Evolutionary conservation across 495 filamentous ascomycete species (phyloP).

Genomic region (Filosporella fistucella): DNA sequence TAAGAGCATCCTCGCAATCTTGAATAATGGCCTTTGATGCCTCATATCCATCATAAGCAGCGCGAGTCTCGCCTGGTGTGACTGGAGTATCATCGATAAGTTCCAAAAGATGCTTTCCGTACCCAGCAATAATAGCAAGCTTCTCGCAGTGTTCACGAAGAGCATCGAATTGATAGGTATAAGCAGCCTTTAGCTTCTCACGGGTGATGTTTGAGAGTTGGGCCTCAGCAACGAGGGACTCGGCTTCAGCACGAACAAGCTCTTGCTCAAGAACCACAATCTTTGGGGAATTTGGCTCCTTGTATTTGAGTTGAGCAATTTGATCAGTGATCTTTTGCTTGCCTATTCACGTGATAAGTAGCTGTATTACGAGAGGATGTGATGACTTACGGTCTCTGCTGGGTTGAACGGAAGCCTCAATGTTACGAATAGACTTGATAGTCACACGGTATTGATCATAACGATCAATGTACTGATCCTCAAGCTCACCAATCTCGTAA

Average conservation of each 20-base stretch:
- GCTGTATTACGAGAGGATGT: not conserved
- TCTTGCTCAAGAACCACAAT: constrained; percentile 98
- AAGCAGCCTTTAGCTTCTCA: constrained; percentile 97
- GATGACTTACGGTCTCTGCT: constrained; percentile 84
- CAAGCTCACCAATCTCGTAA: constrained; percentile 97
- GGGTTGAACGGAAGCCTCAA: constrained; percentile 96
- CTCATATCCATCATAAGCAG: constrained; percentile 97
- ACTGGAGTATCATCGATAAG: constrained; percentile 95
- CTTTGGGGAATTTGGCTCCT: constrained; percentile 95
- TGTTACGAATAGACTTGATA: constrained; percentile 98
- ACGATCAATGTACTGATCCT: constrained; percentile 95
- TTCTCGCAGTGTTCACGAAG: constrained; percentile 98
- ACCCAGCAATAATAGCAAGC: constrained; percentile 94
- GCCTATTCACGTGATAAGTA: constrained; percentile 43
- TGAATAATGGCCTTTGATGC: constrained; percentile 99
- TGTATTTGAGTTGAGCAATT: constrained; percentile 98
- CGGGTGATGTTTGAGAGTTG: constrained; percentile 98
- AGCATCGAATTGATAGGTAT: constrained; percentile 97
- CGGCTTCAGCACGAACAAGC: constrained; percentile 95
- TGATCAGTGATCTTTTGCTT: constrained; percentile 99
- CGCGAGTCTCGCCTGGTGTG: constrained; percentile 92
- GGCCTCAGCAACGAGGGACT: constrained; percentile 95
- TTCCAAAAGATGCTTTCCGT: constrained; percentile 93
- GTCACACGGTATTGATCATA: constrained; percentile 99
- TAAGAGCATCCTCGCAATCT: constrained; percentile 95